phyloP scores from a whole-genome alignment of 495 filamentous ascomycete genomes.

The Hypoxylon cercidicola region DNA sequence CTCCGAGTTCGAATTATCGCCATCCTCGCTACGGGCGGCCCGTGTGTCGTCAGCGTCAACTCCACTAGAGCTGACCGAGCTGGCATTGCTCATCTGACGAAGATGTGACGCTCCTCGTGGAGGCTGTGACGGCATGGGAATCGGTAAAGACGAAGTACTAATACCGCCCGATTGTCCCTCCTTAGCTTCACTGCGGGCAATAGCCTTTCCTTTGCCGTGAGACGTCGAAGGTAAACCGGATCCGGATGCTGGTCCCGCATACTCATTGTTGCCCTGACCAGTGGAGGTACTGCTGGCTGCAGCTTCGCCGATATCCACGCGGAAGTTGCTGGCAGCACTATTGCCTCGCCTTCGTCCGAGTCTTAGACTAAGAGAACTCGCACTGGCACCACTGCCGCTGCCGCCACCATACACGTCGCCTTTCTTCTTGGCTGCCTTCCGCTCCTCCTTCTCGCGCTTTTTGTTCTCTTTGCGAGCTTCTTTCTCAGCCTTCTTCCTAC shows the following conservation, averaged over 20 bases:
- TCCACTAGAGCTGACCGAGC: conserved; percentile 80
- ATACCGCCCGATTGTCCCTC: conserved; percentile 29
- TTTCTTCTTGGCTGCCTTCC: conserved; percentile 78
- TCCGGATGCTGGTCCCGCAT: conserved; percentile 27
- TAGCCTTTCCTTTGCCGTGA: conserved; percentile 81
- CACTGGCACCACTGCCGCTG: conserved; percentile 60
- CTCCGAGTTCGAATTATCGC: conserved; percentile 67
- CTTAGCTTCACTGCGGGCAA: conserved; percentile 65
- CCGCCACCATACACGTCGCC: conserved; percentile 58
- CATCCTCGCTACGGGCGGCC: conserved; percentile 55
- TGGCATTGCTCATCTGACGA: conserved; percentile 83
- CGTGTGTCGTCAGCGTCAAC: conserved; percentile 64
- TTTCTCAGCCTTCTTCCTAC: conserved; percentile 82
- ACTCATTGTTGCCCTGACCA: conserved; percentile 15
- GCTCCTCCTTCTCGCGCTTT: conserved; percentile 83
- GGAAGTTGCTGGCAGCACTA: conserved; percentile 62
- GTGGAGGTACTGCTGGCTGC: conserved; percentile 34
- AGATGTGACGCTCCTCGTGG: conserved; percentile 71
- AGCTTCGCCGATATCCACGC: conserved; percentile 54
- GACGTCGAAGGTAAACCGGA: conserved; percentile 25
- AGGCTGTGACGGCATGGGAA: conserved; percentile 52
- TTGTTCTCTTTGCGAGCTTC: conserved; percentile 82
- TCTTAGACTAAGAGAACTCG: conserved; percentile 62
- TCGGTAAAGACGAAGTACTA: conserved; percentile 45
- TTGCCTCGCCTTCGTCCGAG: conserved; percentile 65